Base-by-base conservation (phyloP, 1,139 yeast species). In the Candida dubliniensis region DNA sequence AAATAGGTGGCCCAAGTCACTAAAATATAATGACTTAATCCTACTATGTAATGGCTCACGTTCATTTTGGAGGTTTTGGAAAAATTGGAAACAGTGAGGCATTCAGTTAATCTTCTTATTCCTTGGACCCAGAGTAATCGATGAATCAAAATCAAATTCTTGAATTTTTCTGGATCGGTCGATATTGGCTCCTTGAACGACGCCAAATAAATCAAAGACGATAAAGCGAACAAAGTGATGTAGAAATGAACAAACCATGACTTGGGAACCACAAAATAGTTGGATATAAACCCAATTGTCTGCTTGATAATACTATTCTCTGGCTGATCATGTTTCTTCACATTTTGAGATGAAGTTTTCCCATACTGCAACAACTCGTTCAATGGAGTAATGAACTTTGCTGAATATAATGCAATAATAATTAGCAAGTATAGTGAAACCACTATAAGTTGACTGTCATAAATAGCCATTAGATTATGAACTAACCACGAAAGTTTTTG, bases 1-100 rank as follows among this genome's bases (percentile, higher is more conserved):
- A 54, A 49, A 29, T 61, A 50, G 29, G 55, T 49, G 29, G 57
- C 56, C 31, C 49, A 25, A 50, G 69, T 44, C 44, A 64, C 53
- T 53, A 71, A 48, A 0, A 76, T 44, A 56, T 91, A 91, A 58
- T 85, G 90, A 49, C 73, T 66, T 5, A 87, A 37, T 0, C 97
- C 98, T 12, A 80, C 87, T 1, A 84, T 36, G 56, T 88, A 91
- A 62, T 91, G 97, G 2, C 83, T 69, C 26, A 87, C 49, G 58
- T 90, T 88, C 70, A 91, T 90, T 44, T 76, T 71, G 0, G 95
- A 74, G 0, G 59, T 55, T 11, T 67, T 52, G 12, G 76, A 68
- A 53, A 76, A 77, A 29, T 69, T 75, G 41, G 79, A 72, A 23
- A 87, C 66, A 34, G 55, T 67, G 1, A 69, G 45, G 43, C 89